Percentiles rank a stretch among this genome's conserved stretches.
phyloP scores from a whole-genome alignment of 345 rosid genomes.

The Carallia brachiata region DNA sequence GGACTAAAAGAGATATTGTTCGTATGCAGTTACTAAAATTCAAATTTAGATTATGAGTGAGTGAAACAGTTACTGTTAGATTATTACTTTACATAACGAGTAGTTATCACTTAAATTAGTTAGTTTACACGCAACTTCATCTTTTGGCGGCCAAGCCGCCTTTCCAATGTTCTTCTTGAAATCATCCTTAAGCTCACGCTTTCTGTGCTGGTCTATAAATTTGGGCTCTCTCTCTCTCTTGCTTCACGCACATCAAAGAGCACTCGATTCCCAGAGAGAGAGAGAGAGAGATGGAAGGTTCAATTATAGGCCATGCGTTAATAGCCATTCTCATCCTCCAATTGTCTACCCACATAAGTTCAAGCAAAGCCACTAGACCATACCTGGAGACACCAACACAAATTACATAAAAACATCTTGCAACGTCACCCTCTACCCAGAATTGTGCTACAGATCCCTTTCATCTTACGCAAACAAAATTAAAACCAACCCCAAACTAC shows the following conservation, averaged over 20 bases:
- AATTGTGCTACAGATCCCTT: constrained; percentile 37
- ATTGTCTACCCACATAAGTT: constrained; percentile 7
- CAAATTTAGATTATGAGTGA: no score
- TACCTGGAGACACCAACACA: constrained; percentile 5
- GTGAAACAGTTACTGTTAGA: no score
- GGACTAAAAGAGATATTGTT: no score
- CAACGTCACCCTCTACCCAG: constrained; percentile 27
- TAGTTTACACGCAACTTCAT: not conserved
- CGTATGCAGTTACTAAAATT: no score
- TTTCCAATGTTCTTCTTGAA: not conserved
- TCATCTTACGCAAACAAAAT: constrained; percentile 39
- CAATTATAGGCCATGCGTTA: not conserved
- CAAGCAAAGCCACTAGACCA: constrained; percentile 4
- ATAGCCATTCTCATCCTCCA: constrained; percentile 13
- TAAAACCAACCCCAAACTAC: constrained; percentile 31
- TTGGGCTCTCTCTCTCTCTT: not conserved
- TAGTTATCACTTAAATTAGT: not conserved
- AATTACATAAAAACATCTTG: constrained; percentile 38
- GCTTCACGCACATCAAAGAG: not conserved
- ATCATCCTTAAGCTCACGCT: constrained; percentile 1
- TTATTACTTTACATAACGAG: no score
- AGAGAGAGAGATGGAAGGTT: constrained; percentile 19
- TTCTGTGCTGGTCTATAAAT: constrained; percentile 5
- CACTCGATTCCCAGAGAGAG: not conserved
- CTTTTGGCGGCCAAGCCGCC: not conserved